These are phyloP conservation scores for Xylaria sp. DNA, from an alignment of 2,329 filamentous ascomycete genomes.

Conservation along the genomic window DNA sequence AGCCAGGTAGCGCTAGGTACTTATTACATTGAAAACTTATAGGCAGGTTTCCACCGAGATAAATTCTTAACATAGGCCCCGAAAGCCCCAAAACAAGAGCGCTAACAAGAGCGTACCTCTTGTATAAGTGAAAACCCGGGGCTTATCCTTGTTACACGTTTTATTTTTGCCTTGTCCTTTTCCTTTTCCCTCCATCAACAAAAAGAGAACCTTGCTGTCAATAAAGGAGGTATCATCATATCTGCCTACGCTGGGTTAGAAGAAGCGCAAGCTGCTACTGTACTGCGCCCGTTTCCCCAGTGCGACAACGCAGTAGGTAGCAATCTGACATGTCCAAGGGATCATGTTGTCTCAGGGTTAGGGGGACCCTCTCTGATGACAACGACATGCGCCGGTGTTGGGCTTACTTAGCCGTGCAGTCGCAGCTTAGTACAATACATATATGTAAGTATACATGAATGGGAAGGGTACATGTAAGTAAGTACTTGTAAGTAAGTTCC, in stretches of 20 bases:
- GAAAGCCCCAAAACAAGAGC: neutral
- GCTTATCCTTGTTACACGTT: neutral
- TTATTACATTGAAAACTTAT: no score
- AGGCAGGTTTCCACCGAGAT: neutral
- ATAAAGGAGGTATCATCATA: neutral
- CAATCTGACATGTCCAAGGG: slow-evolving; percentile 27
- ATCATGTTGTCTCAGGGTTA: slow-evolving; percentile 29
- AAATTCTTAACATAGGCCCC: no score
- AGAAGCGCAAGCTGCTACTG: slow-evolving; percentile 1
- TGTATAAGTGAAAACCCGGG: neutral
- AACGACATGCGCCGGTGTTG: slow-evolving; percentile 21
- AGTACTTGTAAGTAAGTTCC: neutral
- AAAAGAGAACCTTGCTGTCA: neutral
- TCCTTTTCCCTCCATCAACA: neutral
- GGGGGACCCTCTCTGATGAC: slow-evolving; percentile 23
- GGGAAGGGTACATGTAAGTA: slow-evolving; percentile 6
- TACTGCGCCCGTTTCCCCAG: neutral
- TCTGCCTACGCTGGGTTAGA: neutral
- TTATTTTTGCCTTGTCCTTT: neutral
- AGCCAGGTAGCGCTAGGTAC: neutral
- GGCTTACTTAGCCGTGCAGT: slow-evolving; percentile 36
- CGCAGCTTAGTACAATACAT: slow-evolving; percentile 16
- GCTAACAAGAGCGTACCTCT: neutral
- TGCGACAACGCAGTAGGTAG: slow-evolving; percentile 14
- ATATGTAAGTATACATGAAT: no score